These are phyloP conservation scores for Fagus crenata DNA, from an alignment of 306 rosid genomes.

Conservation along the genomic window DNA sequence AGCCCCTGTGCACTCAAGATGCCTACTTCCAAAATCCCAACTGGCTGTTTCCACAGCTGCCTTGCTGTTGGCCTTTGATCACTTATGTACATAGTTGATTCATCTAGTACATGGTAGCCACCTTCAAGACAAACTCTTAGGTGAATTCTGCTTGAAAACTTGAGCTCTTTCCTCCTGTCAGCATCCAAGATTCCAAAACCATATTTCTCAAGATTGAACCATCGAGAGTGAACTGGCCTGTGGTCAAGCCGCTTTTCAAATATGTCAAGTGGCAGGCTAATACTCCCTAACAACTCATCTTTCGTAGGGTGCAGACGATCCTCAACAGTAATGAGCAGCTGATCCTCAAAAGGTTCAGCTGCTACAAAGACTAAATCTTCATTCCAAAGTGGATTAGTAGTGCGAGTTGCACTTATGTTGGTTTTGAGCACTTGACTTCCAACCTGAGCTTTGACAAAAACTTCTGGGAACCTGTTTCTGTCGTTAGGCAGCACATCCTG, in stretches of 20 bases:
- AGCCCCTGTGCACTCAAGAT: slow-evolving; percentile 80
- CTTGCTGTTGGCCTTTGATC: slow-evolving; percentile 91
- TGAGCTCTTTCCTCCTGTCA: slow-evolving; percentile 82
- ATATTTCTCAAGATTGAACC: slow-evolving; percentile 87
- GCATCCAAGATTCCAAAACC: slow-evolving; percentile 81
- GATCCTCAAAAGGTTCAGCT: slow-evolving; percentile 96
- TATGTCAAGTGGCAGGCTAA: slow-evolving; percentile 58
- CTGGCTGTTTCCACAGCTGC: slow-evolving; percentile 88
- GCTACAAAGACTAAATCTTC: slow-evolving; percentile 90
- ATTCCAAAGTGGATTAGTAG: slow-evolving; percentile 74
- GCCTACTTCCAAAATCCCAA: slow-evolving; percentile 87
- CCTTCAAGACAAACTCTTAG: slow-evolving; percentile 91
- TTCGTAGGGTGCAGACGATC: slow-evolving; percentile 67
- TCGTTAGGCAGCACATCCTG: slow-evolving; percentile 80
- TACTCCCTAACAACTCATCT: slow-evolving; percentile 79
- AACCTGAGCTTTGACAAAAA: slow-evolving; percentile 77
- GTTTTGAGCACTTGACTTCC: slow-evolving; percentile 82
- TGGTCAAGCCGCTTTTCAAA: slow-evolving; percentile 84
- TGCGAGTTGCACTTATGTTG: slow-evolving; percentile 55
- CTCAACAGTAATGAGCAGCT: slow-evolving; percentile 61
- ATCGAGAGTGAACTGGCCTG: slow-evolving; percentile 77
- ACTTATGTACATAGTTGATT: slow-evolving; percentile 80
- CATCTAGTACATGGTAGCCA: slow-evolving; percentile 94
- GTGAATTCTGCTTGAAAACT: slow-evolving; percentile 84
- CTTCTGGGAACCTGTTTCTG: slow-evolving; percentile 67